These are phyloP conservation scores for Exophiala phaeomuriformis DNA, from an alignment of 2,329 filamentous ascomycete species.

Conservation along the genomic window DNA sequence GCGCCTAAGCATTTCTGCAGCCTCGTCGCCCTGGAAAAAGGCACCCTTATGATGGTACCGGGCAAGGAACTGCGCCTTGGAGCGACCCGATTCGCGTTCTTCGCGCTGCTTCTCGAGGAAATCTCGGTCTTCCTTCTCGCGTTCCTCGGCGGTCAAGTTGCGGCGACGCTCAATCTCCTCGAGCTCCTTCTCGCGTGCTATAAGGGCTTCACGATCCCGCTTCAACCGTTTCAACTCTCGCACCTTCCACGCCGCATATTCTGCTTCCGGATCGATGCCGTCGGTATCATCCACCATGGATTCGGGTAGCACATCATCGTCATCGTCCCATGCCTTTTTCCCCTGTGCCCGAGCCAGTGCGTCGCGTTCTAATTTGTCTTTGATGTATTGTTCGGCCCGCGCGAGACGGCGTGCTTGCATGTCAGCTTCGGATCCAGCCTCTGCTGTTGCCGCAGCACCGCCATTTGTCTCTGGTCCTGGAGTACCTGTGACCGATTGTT, in stretches of 20 bases:
- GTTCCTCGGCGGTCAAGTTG: slow-evolving; percentile 79
- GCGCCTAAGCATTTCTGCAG: slow-evolving; percentile 65
- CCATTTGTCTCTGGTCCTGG: slow-evolving; percentile 12
- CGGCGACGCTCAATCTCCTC: slow-evolving; percentile 83
- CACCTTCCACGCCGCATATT: slow-evolving; percentile 87
- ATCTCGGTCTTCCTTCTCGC: slow-evolving; percentile 73
- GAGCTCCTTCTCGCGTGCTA: slow-evolving; percentile 72
- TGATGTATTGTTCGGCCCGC: slow-evolving; percentile 69
- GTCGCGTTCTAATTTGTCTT: slow-evolving; percentile 80
- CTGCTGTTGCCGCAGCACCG: slow-evolving; percentile 8
- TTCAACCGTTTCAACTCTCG: slow-evolving; percentile 84
- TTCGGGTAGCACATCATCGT: slow-evolving; percentile 54
- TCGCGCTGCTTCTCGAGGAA: slow-evolving; percentile 71
- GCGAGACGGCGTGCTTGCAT: slow-evolving; percentile 56
- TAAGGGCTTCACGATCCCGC: slow-evolving; percentile 76
- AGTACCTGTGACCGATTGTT: slow-evolving; percentile 27
- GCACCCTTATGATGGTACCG: slow-evolving; percentile 96
- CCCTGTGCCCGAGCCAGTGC: slow-evolving; percentile 65
- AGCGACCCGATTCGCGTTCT: slow-evolving; percentile 64
- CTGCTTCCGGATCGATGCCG: slow-evolving; percentile 74
- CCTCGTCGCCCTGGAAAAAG: slow-evolving; percentile 80
- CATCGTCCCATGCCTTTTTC: slow-evolving; percentile 84
- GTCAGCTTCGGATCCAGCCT: slow-evolving; percentile 38
- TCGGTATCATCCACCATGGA: slow-evolving; percentile 85
- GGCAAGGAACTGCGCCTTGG: slow-evolving; percentile 84